Conservation (phyloP, 495 filamentous ascomycete species). For the Aspergillus haitiensis region DNA sequence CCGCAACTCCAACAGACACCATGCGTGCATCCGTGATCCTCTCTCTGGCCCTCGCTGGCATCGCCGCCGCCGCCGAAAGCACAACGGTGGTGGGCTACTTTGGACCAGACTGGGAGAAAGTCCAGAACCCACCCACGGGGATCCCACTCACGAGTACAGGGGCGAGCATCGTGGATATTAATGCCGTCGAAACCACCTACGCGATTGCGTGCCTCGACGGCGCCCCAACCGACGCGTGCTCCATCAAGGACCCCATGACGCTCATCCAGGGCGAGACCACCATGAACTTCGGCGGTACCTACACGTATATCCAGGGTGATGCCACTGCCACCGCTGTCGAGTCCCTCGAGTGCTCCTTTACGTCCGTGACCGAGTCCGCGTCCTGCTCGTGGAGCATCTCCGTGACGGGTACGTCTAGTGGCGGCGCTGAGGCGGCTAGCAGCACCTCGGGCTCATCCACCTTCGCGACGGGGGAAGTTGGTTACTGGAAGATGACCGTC, state of each 20-base stretch:
- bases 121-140: too few species aligned
- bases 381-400: background rate
- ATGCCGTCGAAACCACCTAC: slow-evolving; percentile 10
- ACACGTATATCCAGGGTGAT: background rate
- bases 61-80: too few species aligned
- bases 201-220: background rate
- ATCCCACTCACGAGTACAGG: slow-evolving; percentile 1
- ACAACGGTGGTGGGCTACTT: too few species aligned
- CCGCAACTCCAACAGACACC: too few species aligned
- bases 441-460: background rate
- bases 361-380: background rate
- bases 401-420: background rate
- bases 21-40: too few species aligned
- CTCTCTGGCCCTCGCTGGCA: too few species aligned
- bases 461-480: background rate
- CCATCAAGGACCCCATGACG: slow-evolving; percentile 8
- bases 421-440: background rate
- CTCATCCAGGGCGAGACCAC: slow-evolving; percentile 3
- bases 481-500: background rate
- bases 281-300: background rate
- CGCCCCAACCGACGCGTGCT: background rate
- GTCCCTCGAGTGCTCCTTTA: background rate
- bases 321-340: background rate
- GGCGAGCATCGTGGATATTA: slow-evolving; percentile 4
- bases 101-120: too few species aligned